A percentile compares a stretch with the other conserved stretches of the same genome.
phyloP scores from a whole-genome alignment of 2,329 filamentous ascomycete genomes.

The Chrysoporthe deuterocubensis region DNA sequence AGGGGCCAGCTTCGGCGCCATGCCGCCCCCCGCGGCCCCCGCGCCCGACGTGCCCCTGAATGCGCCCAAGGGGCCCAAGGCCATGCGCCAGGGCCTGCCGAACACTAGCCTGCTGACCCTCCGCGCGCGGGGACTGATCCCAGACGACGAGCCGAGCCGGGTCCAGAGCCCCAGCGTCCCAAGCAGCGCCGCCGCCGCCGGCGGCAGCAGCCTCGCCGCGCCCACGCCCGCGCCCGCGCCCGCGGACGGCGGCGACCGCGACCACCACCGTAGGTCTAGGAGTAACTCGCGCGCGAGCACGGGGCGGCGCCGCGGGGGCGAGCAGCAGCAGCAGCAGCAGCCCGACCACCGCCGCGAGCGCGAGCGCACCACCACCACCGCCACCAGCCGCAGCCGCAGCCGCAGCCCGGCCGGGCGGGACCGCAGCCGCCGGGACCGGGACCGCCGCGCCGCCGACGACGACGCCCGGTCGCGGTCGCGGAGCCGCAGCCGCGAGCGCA shows the following conservation, averaged over 20 bases:
- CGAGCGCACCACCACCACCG: constrained; percentile 30
- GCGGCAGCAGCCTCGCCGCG: constrained; percentile 26
- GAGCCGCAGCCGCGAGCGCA: constrained; percentile 26
- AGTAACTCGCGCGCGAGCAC: constrained; percentile 51
- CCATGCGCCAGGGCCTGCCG: constrained; percentile 86
- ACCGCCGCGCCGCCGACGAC: constrained; percentile 11
- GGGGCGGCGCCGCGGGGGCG: constrained; percentile 32
- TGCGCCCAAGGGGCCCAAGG: constrained; percentile 91
- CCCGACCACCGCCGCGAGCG: constrained; percentile 31
- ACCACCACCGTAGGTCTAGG: constrained; percentile 46
- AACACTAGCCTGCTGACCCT: constrained; percentile 77
- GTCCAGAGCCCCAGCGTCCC: constrained; percentile 36
- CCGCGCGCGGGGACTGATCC: constrained; percentile 53
- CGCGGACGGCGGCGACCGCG: constrained; percentile 31
- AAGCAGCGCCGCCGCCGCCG: background rate
- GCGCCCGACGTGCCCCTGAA: constrained; percentile 59
- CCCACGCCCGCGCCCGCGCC: background rate
- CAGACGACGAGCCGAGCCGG: constrained; percentile 39
- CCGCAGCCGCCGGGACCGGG: constrained; percentile 16
- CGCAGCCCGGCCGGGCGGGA: constrained; percentile 31
- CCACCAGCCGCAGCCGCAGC: constrained; percentile 34
- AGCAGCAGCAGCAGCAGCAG: constrained; percentile 19
- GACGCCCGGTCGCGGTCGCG: constrained; percentile 18
- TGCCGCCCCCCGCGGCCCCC: constrained; percentile 32
- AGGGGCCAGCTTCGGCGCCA: constrained; percentile 27